phyloP scores from a whole-genome alignment of 192 early-diverging fungal genomes.

The Coemansia guatemalensis region DNA sequence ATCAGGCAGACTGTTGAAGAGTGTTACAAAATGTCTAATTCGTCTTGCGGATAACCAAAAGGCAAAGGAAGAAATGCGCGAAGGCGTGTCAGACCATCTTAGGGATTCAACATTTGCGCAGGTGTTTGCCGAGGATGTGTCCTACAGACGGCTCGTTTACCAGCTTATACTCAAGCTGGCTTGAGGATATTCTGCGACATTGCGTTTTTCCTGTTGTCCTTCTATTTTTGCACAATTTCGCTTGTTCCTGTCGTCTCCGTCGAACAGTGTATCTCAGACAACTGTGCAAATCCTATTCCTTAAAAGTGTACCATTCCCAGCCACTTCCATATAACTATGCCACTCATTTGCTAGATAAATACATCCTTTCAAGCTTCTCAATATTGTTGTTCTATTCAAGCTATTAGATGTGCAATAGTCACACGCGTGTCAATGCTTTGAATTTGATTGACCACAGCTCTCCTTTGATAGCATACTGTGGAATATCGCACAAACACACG shows the following conservation, averaged over 20 bases:
- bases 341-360: neutral
- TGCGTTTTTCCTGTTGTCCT: neutral
- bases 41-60: slow-evolving; percentile 91
- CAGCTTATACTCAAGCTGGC: slow-evolving; percentile 57
- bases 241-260: neutral
- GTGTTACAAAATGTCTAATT: slow-evolving; percentile 90
- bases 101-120: slow-evolving; percentile 83
- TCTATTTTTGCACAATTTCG: neutral
- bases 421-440: neutral
- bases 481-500: neutral
- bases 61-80: slow-evolving; percentile 87
- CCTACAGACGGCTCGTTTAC: slow-evolving; percentile 81
- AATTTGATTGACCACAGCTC: neutral
- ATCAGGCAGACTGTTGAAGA: slow-evolving; percentile 86
- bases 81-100: slow-evolving; percentile 86
- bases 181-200: neutral
- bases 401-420: neutral
- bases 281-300: slow-evolving; percentile 1
- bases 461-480: neutral
- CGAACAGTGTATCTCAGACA: neutral
- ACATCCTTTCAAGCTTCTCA: neutral
- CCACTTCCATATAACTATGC: neutral
- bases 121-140: slow-evolving; percentile 85
- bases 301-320: slow-evolving; percentile 23
- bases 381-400: neutral